These are phyloP conservation scores for Hymenotorrendiella dingleyae DNA, from an alignment of 2,329 filamentous ascomycete species.

Conservation along the genomic window DNA sequence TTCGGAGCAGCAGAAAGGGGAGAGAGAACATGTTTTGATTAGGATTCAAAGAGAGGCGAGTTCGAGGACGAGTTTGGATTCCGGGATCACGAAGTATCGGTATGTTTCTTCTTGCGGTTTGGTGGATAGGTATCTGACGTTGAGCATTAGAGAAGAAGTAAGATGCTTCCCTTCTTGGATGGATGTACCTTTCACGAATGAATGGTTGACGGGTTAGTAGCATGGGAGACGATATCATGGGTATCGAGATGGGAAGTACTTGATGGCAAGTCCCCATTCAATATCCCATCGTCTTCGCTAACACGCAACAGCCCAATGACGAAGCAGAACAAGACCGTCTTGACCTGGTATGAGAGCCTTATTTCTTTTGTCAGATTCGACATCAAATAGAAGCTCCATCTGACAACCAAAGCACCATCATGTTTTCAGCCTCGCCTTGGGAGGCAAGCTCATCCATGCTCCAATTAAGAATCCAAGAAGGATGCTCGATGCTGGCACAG, in stretches of 20 bases:
- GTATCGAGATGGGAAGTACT: constrained; percentile 19
- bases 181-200: background rate
- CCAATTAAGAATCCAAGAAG: constrained; percentile 22
- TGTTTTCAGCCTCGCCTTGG: constrained; percentile 19
- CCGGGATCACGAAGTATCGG: constrained; percentile 9
- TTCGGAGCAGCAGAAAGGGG: too few species aligned
- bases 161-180: background rate
- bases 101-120: background rate
- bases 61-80: constrained; percentile 5
- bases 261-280: constrained; percentile 10
- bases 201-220: constrained; percentile 3
- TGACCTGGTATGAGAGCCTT: constrained; percentile 10
- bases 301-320: constrained; percentile 20
- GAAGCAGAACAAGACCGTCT: constrained; percentile 26
- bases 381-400: background rate
- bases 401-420: constrained; percentile 23
- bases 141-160: constrained; percentile 10
- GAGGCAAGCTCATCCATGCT: constrained; percentile 23
- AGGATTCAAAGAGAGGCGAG: background rate
- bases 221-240: constrained; percentile 21
- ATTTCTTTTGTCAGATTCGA: too few species aligned
- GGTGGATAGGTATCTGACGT: background rate
- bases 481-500: constrained; percentile 20
- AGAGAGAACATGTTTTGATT: background rate
- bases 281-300: background rate